Evolutionary conservation across 2,329 filamentous ascomycete genomes (phyloP), one percentile per base, ranked within the genome.

Genomic region (Aspergillus sp.): DNA sequence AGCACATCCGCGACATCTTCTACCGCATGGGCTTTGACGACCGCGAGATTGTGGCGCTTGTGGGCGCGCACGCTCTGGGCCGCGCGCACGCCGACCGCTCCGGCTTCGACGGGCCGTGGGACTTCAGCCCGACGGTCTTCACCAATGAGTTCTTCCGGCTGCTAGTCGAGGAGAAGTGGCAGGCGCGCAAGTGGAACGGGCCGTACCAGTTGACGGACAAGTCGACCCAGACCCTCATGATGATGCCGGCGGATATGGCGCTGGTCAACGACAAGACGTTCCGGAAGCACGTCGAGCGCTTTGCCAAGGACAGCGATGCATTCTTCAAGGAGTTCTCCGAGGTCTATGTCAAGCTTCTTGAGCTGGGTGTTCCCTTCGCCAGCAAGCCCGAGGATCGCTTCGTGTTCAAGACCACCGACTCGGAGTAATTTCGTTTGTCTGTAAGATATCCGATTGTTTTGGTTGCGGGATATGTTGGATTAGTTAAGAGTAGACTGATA

Each of bases 21-120:
- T 76, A 79, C 63, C 86, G 89, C 58, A 96, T 96, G 89, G 89
- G 89, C 47, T 96, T 95, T 74, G 82, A 91, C 63, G 89, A 98
- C 67, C 83, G 83, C 54, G 88, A 95, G 66, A 96, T 96, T 57
- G 89, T 95, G 28, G 91, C 89, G 17, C 75, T 96, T 33, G 72
- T 73, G 15, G 86, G 86, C 47, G 86, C 82, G 30, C 86, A 94
- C 67, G 82, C 85, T 33, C 75, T 94, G 24, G 88, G 88, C 42
- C 84, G 88, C 46, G 93, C 83, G 69, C 91, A 96, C 72, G 71
- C 78, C 6, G 82, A 91, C 64, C 85, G 89, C 57, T 86, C 79
- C 43, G 89, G 89, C 42, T 96, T 77, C 63, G 75, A 82, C 2
- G 91, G 91, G 1, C 86, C 86, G 34, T 94, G 86, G 86, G 86